Base-by-base conservation (phyloP, 768 basidiomycete genomes). In the Termitomyces sp. region DNA sequence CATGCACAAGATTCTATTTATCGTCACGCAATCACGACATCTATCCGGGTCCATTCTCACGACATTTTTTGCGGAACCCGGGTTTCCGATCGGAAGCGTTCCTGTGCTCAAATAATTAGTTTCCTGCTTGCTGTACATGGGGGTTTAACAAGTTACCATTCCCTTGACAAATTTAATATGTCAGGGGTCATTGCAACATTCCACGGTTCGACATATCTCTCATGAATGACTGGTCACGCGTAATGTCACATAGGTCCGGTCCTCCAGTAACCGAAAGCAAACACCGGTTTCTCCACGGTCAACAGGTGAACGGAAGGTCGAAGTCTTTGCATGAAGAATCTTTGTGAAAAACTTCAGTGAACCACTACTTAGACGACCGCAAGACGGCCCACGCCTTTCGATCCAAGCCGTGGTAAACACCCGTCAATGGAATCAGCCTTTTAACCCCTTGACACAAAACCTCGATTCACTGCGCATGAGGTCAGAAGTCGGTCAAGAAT, bases 1-100 rank as follows among this genome's bases (percentile, higher is more conserved):
- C 35, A 55, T 50, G 41, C 43, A 62, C 41, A 43, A n/a, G 18
- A 13, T 52, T 36, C 56, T 32, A 41, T 28, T 54, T 13, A 41
- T 54, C 52, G 51, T 38, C 46, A 32, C 36, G 35, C 54, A 46
- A 52, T 51, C 56, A 38, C 57, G 7, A 49, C 44, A 32, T 50
- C 33, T 32, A 23, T 44, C 28, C 36, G 51, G 35, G 55, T 40
- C 65, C 61, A 20, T 53, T 43, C 40, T 54, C 40, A 54, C 40
- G 52, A 20, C 5, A 16, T 38, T 28, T 40, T 52, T 40, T 40
- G 13, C 16, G 18, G 32, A 50, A 50, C 13, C 50, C 13, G 50
- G 23, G 4, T 28, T 16, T 28, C 26, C 47, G 47, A 48, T 10
- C 49, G 32, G 32, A 20, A 50, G 16, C 8, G 16, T 16, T 2